Evolutionary conservation across 2,329 filamentous ascomycete species (phyloP), one percentile per base, ranked within the genome.

Genomic region (Tympanopsis confertula): DNA sequence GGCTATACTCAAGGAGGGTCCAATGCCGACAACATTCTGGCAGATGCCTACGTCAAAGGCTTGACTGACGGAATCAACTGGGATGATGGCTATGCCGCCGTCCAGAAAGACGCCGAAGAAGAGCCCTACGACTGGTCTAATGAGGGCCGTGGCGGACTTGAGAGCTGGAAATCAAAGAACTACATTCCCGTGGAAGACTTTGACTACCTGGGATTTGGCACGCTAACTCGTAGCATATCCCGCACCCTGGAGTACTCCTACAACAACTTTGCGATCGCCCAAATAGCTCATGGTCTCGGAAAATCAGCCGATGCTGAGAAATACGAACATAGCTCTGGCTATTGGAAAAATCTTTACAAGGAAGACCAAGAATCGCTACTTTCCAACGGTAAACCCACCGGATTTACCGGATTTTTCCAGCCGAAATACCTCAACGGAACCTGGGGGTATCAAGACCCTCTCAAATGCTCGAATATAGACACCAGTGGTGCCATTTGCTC

Each of bases 241-340:
- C 68, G 83, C 5, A 86, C 82, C 0, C 69, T 87, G 1, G 83
- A 87, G 52, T 88, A 88, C 51, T 74, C 78, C 5, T 87, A 87
- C 55, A 76, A 87, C 44, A 83, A 87, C 56, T 88, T 75, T 47
- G 75, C 72, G 44, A 77, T 84, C 39, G 65, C 75, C 0, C 63
- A 74, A 35, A 71, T 86, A 39, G 79, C 80, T 0, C 63, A 65
- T 5, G 63, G 58, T 0, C 52, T 83, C 28, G 73, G 71, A 2
- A 65, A 71, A 12, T 60, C 61, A 3, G 56, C 51, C 0, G 80
- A 82, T 36, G 62, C 66, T 18, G 63, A 71, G 37, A 78, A 71
- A 49, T 86, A 85, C 42, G 50, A 71, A 0, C 53, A 54, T 1
- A 69, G 75, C 0, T 73, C 76, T 38, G 61, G 60, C 1, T 78